These are phyloP conservation scores for Fusarium heterosporum DNA, from an alignment of 2,329 filamentous ascomycete genomes.

Conservation along the genomic window DNA sequence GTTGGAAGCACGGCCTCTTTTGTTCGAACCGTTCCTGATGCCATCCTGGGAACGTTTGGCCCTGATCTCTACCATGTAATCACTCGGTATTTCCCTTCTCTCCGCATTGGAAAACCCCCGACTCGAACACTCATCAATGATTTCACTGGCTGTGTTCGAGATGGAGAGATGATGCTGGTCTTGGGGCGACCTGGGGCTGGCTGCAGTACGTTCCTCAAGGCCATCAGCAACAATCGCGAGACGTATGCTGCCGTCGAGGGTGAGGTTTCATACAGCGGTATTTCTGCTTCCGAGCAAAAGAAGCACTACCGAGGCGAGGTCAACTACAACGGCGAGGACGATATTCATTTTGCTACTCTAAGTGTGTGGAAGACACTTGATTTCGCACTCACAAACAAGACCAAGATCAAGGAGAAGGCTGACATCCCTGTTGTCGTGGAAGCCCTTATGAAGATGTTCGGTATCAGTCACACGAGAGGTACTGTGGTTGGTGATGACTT, in stretches of 20 bases:
- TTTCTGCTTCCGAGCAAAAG: conserved; percentile 74
- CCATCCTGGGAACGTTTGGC: conserved; percentile 81
- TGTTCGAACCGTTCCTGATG: conserved; percentile 78
- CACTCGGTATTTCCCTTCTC: conserved; percentile 52
- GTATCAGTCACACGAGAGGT: conserved; percentile 79
- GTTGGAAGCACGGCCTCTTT: conserved; percentile 74
- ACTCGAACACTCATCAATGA: conserved; percentile 48
- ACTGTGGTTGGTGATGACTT: conserved; percentile 81
- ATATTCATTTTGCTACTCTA: conserved; percentile 78
- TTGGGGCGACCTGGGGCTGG: conserved; percentile 79
- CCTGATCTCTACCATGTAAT: conserved; percentile 79
- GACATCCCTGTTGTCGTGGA: conserved; percentile 77
- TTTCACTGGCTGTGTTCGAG: conserved; percentile 52
- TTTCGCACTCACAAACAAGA: conserved; percentile 81
- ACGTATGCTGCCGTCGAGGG: conserved; percentile 75
- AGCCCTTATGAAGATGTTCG: conserved; percentile 80
- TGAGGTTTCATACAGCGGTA: conserved; percentile 77
- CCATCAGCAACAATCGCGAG: conserved; percentile 76
- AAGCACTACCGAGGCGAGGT: conserved; percentile 80
- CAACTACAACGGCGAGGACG: conserved; percentile 82
- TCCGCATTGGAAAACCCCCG: conserved; percentile 40
- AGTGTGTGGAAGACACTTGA: conserved; percentile 83
- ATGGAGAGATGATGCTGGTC: conserved; percentile 55
- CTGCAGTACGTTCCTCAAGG: conserved; percentile 82
- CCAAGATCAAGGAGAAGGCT: conserved; percentile 71